Percentiles rank a stretch among this genome's conserved stretches.
These are phyloP conservation scores for Phalaenopsis equestris DNA, from an alignment of 106 monocot genomes.

Conservation along the genomic window DNA sequence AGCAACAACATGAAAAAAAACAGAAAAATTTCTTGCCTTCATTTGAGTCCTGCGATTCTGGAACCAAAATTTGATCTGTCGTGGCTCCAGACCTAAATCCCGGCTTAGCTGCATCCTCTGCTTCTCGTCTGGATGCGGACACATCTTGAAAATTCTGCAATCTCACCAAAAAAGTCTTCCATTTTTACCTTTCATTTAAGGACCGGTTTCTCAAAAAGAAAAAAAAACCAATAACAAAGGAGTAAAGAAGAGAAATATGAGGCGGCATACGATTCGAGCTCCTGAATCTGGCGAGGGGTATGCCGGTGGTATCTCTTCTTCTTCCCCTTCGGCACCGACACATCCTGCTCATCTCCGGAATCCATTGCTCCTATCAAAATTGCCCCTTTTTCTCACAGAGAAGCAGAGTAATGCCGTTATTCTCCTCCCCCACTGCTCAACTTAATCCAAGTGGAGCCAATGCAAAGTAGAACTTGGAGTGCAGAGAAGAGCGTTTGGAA, in stretches of 20 bases:
- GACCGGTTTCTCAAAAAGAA: not conserved
- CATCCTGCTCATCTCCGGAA: conserved; percentile 50
- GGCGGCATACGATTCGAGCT: conserved; percentile 61
- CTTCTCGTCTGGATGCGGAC: conserved; percentile 77
- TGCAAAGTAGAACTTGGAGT: too few relatives aligned
- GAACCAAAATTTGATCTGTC: conserved; percentile 83
- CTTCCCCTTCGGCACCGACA: conserved; percentile 25
- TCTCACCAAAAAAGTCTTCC: not conserved
- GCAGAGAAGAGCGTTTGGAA: too few relatives aligned
- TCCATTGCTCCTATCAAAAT: conserved; percentile 23
- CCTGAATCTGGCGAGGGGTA: conserved; percentile 62
- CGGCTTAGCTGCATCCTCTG: conserved; percentile 67
- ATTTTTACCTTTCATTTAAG: not conserved
- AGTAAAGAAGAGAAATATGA: not conserved
- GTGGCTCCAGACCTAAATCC: conserved; percentile 44
- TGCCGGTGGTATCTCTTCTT: conserved; percentile 56
- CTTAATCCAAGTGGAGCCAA: too few relatives aligned
- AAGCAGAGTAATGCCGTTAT: not conserved
- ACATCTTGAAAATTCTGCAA: conserved; percentile 45
- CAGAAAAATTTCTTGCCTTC: conserved; percentile 25
- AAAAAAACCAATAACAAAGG: not conserved
- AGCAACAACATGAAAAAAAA: not conserved
- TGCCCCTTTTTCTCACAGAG: not conserved
- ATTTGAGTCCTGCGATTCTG: conserved; percentile 65
- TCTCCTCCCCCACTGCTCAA: not conserved